A percentile compares a stretch with the other conserved stretches of the same genome.
phyloP scores from a whole-genome alignment of 768 basidiomycete species.

The Tylopilus cervinicoccineus region DNA sequence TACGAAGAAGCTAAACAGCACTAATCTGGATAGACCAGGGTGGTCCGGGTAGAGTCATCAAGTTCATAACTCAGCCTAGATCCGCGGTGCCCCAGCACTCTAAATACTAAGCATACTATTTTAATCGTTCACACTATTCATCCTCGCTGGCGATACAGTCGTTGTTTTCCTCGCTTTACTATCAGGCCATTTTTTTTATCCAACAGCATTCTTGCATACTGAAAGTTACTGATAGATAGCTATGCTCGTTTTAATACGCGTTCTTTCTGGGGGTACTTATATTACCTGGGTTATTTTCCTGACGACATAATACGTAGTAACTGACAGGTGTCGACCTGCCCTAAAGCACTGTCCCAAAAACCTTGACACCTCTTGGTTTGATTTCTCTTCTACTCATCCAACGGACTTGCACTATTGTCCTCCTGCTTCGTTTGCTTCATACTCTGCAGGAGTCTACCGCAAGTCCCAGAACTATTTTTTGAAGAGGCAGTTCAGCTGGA shows the following conservation, averaged over 20 bases:
- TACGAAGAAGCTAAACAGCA: conserved; percentile 7
- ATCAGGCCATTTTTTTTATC: neutral
- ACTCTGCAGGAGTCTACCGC: conserved; percentile 35
- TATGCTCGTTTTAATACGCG: conserved; percentile 21
- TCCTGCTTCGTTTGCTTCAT: conserved; percentile 20
- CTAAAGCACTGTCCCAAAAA: too few species aligned
- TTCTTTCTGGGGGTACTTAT: conserved; percentile 16
- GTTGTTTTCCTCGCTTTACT: neutral
- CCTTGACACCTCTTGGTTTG: too few species aligned
- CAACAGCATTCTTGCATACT: neutral
- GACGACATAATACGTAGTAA: neutral
- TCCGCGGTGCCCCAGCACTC: neutral
- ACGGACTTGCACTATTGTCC: conserved; percentile 37
- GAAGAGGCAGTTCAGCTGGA: conserved; percentile 24
- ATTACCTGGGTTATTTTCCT: neutral
- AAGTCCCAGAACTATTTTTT: conserved; percentile 27
- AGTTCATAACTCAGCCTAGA: neutral
- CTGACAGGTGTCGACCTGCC: conserved; percentile 11
- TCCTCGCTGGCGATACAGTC: conserved; percentile 8
- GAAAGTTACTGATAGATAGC: conserved; percentile 4
- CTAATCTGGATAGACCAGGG: neutral
- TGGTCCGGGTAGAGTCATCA: neutral
- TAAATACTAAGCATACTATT: conserved; percentile 2
- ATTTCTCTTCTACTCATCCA: conserved; percentile 25
- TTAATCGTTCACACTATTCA: neutral